Evolutionary conservation across 257 asterid species (phyloP), one percentile per base, ranked within the genome.

Genomic region (Solanum commersonii): DNA sequence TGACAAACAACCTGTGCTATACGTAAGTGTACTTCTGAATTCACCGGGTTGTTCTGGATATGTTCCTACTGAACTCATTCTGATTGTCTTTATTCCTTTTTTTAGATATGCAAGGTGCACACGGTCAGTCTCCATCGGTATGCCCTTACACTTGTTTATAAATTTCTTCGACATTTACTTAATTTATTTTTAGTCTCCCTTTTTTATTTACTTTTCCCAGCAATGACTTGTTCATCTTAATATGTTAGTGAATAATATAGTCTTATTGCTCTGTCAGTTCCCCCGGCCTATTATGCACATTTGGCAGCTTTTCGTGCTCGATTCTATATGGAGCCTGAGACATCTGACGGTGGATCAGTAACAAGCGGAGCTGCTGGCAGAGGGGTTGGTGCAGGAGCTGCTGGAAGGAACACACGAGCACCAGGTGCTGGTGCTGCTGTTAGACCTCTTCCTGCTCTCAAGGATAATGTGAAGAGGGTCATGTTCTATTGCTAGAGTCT

Each of bases 241-340:
- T 27, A 15, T 78, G 38, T 16, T 16, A 5, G 8, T 31, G 67
- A 59, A 59, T n/a, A 29, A 44, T 33, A 10, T 18, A 5, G 0
- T 29, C 18, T 44, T 82, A 5, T 29, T 81, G 29, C 85, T 52
- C 2, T 46, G 31, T 74, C 94, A 97, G 99, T 97, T 72, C 99
- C 99, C 18, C 99, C 99, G 59, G 99, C 98, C 33, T 97, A 96
- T 85, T 97, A 97, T 72, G 99, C 99, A 0, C 99, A 97, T 91
- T 87, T 97, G 89, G 99, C 99, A 60, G 99, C 99, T 27, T 97
- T 97, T 42, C 94, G 99, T 52, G 99, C 99, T 23, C 96, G 99
- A 6, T 97, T 95, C 85, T 97, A 97, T 86, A 93, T 97, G 99
- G 99, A 96, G 91, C 99, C 99, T 0, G 98, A 96, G 70, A 92